Conservation (phyloP, 2,329 filamentous ascomycete species). For the Diatrype stigma region DNA sequence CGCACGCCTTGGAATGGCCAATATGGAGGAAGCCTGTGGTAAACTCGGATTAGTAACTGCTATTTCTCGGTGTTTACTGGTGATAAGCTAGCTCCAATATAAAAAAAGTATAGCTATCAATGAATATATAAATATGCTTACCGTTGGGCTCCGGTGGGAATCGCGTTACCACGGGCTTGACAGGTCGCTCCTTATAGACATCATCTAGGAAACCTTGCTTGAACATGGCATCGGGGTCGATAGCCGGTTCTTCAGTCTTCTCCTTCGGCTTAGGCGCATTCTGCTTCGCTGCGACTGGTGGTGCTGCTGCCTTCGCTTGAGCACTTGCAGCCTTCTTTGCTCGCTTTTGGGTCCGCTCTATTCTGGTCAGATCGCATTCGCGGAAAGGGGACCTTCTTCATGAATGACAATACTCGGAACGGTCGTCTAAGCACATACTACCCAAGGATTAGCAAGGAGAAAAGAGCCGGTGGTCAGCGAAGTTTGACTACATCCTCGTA, state of each 20-base stretch:
- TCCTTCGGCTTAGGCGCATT: constrained; percentile 37
- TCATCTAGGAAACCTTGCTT: constrained; percentile 72
- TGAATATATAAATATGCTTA: not conserved
- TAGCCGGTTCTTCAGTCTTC: constrained; percentile 40
- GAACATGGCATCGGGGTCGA: constrained; percentile 67
- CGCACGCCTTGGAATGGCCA: constrained; percentile 81
- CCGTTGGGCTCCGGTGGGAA: constrained; percentile 90
- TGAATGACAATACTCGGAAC: too few species aligned
- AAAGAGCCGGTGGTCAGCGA: not conserved
- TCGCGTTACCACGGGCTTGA: constrained; percentile 60
- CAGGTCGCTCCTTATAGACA: constrained; percentile 65
- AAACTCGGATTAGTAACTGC: not conserved
- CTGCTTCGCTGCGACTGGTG: constrained; percentile 22
- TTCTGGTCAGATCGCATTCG: not conserved
- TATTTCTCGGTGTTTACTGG: too few species aligned
- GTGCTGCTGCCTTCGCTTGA: constrained; percentile 42
- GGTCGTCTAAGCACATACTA: not conserved
- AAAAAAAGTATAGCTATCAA: too few species aligned
- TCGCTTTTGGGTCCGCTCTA: constrained; percentile 50
- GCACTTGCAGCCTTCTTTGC: constrained; percentile 53
- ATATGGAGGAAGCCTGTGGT: constrained; percentile 69
- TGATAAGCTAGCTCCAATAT: too few species aligned
- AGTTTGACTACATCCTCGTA: not conserved
- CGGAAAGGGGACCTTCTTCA: too few species aligned
- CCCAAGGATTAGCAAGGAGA: not conserved